These are phyloP conservation scores for Quercus phellos DNA, from an alignment of 331 rosid genomes.

Conservation along the genomic window DNA sequence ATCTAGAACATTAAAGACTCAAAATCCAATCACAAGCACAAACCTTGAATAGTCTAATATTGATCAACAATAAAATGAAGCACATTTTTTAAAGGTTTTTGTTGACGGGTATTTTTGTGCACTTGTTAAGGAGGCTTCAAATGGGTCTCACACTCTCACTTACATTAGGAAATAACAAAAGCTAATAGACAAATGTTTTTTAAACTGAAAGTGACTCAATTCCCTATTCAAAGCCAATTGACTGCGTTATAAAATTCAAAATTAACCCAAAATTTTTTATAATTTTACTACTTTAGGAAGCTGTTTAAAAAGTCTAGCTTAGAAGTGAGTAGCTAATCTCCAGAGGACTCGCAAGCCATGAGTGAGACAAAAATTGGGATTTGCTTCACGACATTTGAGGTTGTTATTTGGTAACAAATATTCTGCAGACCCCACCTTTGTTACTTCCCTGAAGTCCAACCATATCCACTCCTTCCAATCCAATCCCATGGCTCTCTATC, in stretches of 20 bases:
- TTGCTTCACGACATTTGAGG: conserved; percentile 26
- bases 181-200: too few relatives aligned
- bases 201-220: too few relatives aligned
- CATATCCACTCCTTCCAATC: conserved; percentile 48
- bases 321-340: too few relatives aligned
- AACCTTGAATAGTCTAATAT: not conserved
- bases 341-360: too few relatives aligned
- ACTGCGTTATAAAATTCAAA: too few relatives aligned
- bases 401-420: conserved; percentile 21
- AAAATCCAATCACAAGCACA: not conserved
- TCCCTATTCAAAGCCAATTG: rapidly evolving
- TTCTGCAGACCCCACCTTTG: conserved; percentile 39
- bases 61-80: not conserved
- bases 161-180: too few relatives aligned
- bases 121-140: too few relatives aligned
- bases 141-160: too few relatives aligned
- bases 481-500: conserved; percentile 34
- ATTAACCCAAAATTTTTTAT: not conserved
- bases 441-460: conserved; percentile 35
- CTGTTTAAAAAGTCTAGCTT: not conserved
- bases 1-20: not conserved
- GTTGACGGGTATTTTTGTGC: too few relatives aligned
- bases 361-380: conserved; percentile 25
- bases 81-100: too few relatives aligned
- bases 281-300: not conserved